Evolutionary conservation across 495 filamentous ascomycete genomes (phyloP), one percentile per base, ranked within the genome.

Genomic region (Letharia columbiana): DNA sequence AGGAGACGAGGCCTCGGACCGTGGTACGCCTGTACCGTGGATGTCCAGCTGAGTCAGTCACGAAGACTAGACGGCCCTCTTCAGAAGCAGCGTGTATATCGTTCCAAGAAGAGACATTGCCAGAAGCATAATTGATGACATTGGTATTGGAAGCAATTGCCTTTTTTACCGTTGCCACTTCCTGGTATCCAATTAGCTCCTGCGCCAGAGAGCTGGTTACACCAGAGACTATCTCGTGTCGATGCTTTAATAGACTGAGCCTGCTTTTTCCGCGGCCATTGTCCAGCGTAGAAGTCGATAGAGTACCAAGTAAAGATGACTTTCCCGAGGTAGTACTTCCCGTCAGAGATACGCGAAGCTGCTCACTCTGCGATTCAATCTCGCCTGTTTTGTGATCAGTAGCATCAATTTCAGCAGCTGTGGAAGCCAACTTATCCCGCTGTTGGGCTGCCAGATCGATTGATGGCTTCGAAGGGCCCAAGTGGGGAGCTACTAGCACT

Each of bases 311-410:
- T 35, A 98, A 79, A 18, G 90, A 95, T 1, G 93, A 95, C 74
- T 98, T 98, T 13, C 94, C 94, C 20, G 91, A 92, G n/a, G 87
- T 89, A 31, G 91, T 96, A 15, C 92, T 87, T 1, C 94, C 94
- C 2, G 91, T 90, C 40, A 98, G 80, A 15, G 93, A 95, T 47
- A 98, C 80, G n/a, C 94, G 88, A 60, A 98, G 82, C 71, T 98
- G 92, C 68, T 91, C 83, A 0, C 85, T 87, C 3, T 77, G 74
- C 4, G 77, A 75, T 7, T 33, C 65, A 6, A 77, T 77, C 47
- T 68, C 71, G 23, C 73, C 69, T 20, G 13, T 28, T 33, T 37
- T 33, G 60, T 28, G 45, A 47, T 33, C 33, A 39, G 31, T 23
- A 61, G 17, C 45, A 13, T 61, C 49, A 37, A 59, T 41, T n/a